These are phyloP conservation scores for Cornus florida DNA, from an alignment of 148 eudicot genomes.

Conservation along the genomic window DNA sequence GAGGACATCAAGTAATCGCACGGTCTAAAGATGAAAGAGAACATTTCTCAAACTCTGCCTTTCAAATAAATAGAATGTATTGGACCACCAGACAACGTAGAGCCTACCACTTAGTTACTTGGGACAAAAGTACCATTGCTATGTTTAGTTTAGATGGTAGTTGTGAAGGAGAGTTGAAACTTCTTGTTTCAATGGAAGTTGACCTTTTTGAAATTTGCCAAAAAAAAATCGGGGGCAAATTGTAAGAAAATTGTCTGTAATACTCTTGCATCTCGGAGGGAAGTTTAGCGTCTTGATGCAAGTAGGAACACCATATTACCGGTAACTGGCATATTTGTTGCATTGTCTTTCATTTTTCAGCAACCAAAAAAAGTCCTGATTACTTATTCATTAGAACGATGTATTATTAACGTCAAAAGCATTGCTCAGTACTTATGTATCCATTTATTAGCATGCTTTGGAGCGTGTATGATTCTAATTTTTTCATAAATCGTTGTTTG, in stretches of 20 bases:
- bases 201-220: neutral
- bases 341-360: neutral
- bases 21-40: neutral
- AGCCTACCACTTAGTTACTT: too few species aligned
- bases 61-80: neutral
- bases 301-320: neutral
- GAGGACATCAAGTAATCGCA: too few species aligned
- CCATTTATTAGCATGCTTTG: neutral
- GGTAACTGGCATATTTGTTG: neutral
- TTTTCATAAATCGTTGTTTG: slow-evolving; percentile 5
- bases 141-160: neutral
- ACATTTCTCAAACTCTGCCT: neutral
- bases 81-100: too few species aligned
- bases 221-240: neutral
- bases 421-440: neutral
- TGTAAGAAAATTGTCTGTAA: neutral
- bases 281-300: neutral
- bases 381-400: neutral
- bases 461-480: neutral
- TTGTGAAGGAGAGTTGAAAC: neutral
- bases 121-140: neutral
- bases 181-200: too few species aligned
- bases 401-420: neutral
- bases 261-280: neutral
- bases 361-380: neutral